Evolutionary conservation across 495 filamentous ascomycete species (phyloP), one percentile per base, ranked within the genome.

Genomic region (Jackrogersella multiformis): DNA sequence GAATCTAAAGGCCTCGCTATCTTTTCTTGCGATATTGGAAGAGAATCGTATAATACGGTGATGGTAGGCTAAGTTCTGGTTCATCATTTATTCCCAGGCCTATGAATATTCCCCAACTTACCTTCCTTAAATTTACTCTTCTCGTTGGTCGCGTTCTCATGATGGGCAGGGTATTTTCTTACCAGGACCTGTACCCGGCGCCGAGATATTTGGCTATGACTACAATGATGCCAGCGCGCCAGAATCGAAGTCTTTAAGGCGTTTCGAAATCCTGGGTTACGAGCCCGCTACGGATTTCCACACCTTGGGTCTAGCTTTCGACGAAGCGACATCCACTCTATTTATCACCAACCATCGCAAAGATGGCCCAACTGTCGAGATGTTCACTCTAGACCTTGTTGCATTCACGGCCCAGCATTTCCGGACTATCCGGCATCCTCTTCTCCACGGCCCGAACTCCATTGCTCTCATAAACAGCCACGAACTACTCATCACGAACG

Each of bases 401-500:
- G 66, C 76, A 0, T 45, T 69, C 6, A 71, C 72, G 6, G 68
- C 76, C 23, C 73, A 55, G 30, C 77, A 82, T 68, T 66, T 74
- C 74, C 86, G 78, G 69, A 87, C 72, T 56, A 79, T 81, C 66
- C 84, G 72, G 69, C 75, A 83, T 38, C 77, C 78, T 4, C 72
- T 83, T 48, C 79, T 89, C 52, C 70, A 73, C 13, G 86, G 83
- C 0, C 86, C 87, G 2, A 90, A 90, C 68, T 81, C 88, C 39
- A 72, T 90, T 55, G 77, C 80, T 32, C 81, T 85, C 23, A 68
- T 72, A 13, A 81, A 76, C 53, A 77, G 81, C 3, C 71, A 70
- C 42, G 81, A 83, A 0, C 75, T 89, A 68, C 86, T 84, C 66
- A 79, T 88, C 9, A 89, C 86, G 5, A 89, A 89, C 61, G 86